Conservation (phyloP, 495 filamentous ascomycete species). For the Penicillium goetzii region DNA sequence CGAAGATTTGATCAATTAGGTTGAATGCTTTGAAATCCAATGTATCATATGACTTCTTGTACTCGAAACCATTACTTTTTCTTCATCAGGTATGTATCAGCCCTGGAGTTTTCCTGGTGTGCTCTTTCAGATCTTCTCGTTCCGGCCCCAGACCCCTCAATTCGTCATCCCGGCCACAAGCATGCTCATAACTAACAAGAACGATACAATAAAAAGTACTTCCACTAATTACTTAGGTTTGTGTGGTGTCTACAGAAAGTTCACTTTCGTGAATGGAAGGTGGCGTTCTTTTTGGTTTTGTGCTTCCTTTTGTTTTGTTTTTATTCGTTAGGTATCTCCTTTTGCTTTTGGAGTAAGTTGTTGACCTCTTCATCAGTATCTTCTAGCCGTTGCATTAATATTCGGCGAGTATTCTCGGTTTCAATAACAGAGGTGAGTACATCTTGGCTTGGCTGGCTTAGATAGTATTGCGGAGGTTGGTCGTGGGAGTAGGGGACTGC, state of each 20-base stretch:
- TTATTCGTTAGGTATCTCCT: too few relatives aligned
- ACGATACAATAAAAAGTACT: not conserved
- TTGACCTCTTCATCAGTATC: not conserved
- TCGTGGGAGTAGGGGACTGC: conserved; percentile 8
- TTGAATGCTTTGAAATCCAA: not conserved
- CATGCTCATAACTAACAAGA: conserved; percentile 1
- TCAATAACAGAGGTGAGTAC: conserved; percentile 16
- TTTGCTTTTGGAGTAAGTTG: not conserved
- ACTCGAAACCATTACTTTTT: too few relatives aligned
- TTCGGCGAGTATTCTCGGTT: conserved; percentile 8
- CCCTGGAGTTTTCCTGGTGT: not conserved
- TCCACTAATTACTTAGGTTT: not conserved
- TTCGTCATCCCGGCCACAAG: conserved; percentile 6
- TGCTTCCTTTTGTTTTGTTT: too few relatives aligned
- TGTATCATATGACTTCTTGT: not conserved
- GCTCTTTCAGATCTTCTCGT: not conserved
- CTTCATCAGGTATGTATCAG: not conserved
- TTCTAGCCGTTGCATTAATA: not conserved
- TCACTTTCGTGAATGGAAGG: not conserved
- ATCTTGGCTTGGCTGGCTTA: conserved; percentile 19
- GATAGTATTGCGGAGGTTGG: conserved; percentile 16
- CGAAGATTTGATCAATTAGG: not conserved
- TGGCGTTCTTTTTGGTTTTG: too few relatives aligned
- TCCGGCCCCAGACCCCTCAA: conserved; percentile 1
- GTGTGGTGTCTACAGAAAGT: not conserved